Percentiles rank a stretch among this genome's conserved stretches.
Conservation (phyloP, 495 filamentous ascomycete species). For the Lepraria neglecta region DNA sequence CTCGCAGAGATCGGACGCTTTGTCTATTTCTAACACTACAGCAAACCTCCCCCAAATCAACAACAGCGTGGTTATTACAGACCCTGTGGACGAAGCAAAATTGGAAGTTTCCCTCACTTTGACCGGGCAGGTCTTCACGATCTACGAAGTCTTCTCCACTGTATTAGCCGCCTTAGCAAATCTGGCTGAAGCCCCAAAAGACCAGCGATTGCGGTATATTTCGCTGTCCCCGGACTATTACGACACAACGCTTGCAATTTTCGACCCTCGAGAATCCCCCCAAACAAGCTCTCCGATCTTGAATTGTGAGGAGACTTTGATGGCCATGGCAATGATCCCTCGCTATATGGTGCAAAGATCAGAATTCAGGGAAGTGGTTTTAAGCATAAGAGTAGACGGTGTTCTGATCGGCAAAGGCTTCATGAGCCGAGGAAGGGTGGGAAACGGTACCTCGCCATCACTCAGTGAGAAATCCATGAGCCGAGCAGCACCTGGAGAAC, state of each 20-base stretch:
- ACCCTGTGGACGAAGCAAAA: too few species aligned
- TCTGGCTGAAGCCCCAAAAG: neutral
- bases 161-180: neutral
- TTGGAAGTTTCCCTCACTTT: neutral
- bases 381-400: neutral
- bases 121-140: neutral
- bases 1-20: neutral
- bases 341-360: neutral
- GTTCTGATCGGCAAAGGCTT: neutral
- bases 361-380: neutral
- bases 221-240: neutral
- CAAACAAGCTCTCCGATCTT: neutral
- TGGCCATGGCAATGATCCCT: neutral
- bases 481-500: too few species aligned
- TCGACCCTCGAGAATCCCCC: neutral
- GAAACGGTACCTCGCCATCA: neutral
- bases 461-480: neutral
- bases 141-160: conserved; percentile 3
- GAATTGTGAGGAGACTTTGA: neutral
- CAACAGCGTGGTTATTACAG: too few species aligned
- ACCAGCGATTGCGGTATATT: neutral
- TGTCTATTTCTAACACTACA: neutral
- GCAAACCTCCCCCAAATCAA: neutral
- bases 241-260: neutral
- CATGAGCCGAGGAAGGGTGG: neutral